A percentile compares a stretch with the other conserved stretches of the same genome.
phyloP scores from a whole-genome alignment of 306 rosid genomes.

The Erythrophleum fordii region DNA sequence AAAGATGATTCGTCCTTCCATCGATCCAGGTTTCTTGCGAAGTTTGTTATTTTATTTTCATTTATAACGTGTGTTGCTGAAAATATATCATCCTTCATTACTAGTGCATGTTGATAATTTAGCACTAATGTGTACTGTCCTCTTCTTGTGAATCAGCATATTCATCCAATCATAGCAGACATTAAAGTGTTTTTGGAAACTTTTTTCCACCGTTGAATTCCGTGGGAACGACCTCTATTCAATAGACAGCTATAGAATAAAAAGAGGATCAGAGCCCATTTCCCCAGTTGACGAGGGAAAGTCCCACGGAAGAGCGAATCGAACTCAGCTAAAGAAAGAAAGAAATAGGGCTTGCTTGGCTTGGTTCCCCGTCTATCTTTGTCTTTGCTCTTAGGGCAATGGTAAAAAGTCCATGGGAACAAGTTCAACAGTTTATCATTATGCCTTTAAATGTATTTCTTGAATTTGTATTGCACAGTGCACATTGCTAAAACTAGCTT shows the following conservation, averaged over 20 bases:
- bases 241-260: no score
- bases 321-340: no score
- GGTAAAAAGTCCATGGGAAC: constrained; percentile 1
- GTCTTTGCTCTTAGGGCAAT: no score
- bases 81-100: not conserved
- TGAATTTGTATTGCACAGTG: not conserved
- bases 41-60: not conserved
- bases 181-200: not conserved
- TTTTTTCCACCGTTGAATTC: constrained; percentile 11
- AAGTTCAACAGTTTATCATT: not conserved
- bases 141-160: constrained; percentile 23
- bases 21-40: not conserved
- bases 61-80: not conserved
- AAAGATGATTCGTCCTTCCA: not conserved
- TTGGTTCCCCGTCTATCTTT: no score
- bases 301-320: no score
- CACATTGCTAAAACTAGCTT: not conserved
- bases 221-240: no score
- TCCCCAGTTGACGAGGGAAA: no score
- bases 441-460: constrained; percentile 3
- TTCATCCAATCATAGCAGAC: not conserved
- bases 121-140: not conserved
- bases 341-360: no score
- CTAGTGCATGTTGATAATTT: constrained; percentile 7
- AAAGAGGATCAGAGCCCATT: no score